Percentiles rank a stretch among this genome's conserved stretches.
phyloP scores from a whole-genome alignment of 805 yeast genomes.

The Cyberlindnera bimundalis region DNA sequence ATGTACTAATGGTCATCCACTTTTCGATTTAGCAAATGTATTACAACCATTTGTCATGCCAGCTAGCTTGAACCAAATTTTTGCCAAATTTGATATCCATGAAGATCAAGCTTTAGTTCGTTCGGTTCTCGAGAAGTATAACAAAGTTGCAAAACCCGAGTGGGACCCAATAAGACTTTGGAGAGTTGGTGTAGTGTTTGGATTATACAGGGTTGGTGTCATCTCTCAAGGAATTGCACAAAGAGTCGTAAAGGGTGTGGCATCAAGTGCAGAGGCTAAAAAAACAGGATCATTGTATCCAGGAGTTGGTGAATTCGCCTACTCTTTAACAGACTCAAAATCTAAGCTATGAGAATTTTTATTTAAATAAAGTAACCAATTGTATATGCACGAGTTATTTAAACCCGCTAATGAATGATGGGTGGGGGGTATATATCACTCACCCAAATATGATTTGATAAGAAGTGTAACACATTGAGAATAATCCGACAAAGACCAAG shows the following conservation, averaged over 20 bases:
- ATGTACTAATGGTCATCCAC: slow-evolving; percentile 62
- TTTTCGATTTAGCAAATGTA: slow-evolving; percentile 57
- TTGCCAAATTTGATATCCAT: slow-evolving; percentile 23
- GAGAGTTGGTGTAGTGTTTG: slow-evolving; percentile 54
- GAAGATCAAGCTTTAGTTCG: slow-evolving; percentile 14
- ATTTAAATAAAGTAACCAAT: too few species aligned
- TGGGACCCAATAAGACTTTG: slow-evolving; percentile 36
- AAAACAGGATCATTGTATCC: slow-evolving; percentile 34
- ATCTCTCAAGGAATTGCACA: slow-evolving; percentile 63
- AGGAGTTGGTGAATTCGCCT: slow-evolving; percentile 30
- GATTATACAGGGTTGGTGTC: slow-evolving; percentile 50
- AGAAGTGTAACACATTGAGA: slow-evolving; percentile 66
- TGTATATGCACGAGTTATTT: too few species aligned
- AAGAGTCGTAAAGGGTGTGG: slow-evolving; percentile 48
- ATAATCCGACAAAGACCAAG: slow-evolving; percentile 52
- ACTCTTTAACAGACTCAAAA: slow-evolving; percentile 5
- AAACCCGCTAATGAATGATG: too few species aligned
- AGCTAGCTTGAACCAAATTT: slow-evolving; percentile 31
- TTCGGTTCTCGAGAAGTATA: slow-evolving; percentile 21
- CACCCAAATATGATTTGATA: slow-evolving; percentile 44
- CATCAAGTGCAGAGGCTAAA: slow-evolving; percentile 49
- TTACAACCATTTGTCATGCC: slow-evolving; percentile 53
- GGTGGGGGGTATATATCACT: too few species aligned
- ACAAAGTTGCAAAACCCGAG: slow-evolving; percentile 10
- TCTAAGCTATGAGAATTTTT: slow-evolving; percentile 6